Evolutionary conservation across 164 flowering plant species (phyloP).

Genomic region (Vitis rupestris): DNA sequence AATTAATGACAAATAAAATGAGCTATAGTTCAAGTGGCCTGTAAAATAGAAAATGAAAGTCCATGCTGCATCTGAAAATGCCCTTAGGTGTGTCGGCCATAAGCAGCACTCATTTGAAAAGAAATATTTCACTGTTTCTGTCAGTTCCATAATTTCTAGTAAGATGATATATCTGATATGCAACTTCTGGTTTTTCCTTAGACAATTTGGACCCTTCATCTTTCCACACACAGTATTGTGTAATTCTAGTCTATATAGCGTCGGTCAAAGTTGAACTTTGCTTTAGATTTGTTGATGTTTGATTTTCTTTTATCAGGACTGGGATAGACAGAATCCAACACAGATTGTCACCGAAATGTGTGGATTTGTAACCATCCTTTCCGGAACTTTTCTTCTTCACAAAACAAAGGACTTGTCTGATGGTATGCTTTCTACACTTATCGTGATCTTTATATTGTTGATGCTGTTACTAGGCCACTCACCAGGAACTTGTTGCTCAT

Average conservation of each 20-base stretch:
- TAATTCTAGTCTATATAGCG: background rate
- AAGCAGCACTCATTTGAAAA: too few relatives aligned
- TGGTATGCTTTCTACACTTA: slow-evolving; percentile 24
- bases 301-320: slow-evolving; percentile 32
- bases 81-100: too few relatives aligned
- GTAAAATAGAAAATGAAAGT: too few relatives aligned
- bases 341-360: slow-evolving; percentile 66
- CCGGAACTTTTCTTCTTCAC: slow-evolving; percentile 67
- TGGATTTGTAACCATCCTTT: slow-evolving; percentile 64
- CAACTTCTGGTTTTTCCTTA: background rate
- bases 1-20: too few relatives aligned
- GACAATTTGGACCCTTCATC: background rate
- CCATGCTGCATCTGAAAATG: too few relatives aligned
- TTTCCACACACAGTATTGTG: background rate
- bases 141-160: background rate
- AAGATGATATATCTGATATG: background rate
- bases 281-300: background rate
- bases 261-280: background rate
- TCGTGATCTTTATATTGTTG: background rate
- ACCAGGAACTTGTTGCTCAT: background rate
- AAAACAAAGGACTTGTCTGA: slow-evolving; percentile 60
- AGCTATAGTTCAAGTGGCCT: too few relatives aligned
- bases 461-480: background rate
- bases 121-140: too few relatives aligned
- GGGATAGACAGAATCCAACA: slow-evolving; percentile 57